Percentiles rank a stretch among this genome's conserved stretches.
phyloP scores from a whole-genome alignment of 1,284 basidiomycete species.

The Leccinum griseonigrum region DNA sequence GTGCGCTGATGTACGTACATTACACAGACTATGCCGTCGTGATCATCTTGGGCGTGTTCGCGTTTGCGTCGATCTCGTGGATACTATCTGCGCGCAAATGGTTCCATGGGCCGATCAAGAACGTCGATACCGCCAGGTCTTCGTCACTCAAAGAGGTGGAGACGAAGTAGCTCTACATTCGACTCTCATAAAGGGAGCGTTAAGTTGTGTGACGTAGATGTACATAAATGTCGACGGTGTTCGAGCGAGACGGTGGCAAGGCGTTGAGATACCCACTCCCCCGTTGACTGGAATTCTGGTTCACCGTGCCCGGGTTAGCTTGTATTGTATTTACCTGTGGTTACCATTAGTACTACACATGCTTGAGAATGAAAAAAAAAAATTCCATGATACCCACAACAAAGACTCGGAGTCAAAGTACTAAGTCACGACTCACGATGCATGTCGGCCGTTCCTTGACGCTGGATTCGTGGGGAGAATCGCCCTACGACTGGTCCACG shows the following conservation, averaged over 20 bases:
- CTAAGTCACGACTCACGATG: conserved; percentile 13
- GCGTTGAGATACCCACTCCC: not conserved
- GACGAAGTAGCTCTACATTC: conserved; percentile 4
- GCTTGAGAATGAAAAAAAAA: not conserved
- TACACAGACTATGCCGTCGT: conserved; percentile 62
- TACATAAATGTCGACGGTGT: not conserved
- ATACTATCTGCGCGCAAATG: conserved; percentile 63
- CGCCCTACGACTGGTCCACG: conserved; percentile 16
- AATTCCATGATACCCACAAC: not conserved
- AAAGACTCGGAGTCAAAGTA: not conserved
- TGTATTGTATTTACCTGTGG: not conserved
- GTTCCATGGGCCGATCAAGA: conserved; percentile 67
- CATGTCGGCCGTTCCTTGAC: conserved; percentile 23
- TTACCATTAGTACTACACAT: not conserved
- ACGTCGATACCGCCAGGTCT: conserved; percentile 33
- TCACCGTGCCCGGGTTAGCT: not conserved
- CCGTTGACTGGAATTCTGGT: too few relatives aligned
- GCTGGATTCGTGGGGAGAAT: conserved; percentile 23
- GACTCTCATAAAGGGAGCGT: not conserved
- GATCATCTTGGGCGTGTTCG: conserved; percentile 60
- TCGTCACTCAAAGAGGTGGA: not conserved
- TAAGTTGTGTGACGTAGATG: not conserved
- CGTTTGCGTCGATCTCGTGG: conserved; percentile 65
- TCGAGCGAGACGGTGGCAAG: not conserved
- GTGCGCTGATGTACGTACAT: conserved; percentile 1